Base-by-base conservation (phyloP, 2,329 filamentous ascomycete species). In the Teratosphaeria nubilosa region DNA sequence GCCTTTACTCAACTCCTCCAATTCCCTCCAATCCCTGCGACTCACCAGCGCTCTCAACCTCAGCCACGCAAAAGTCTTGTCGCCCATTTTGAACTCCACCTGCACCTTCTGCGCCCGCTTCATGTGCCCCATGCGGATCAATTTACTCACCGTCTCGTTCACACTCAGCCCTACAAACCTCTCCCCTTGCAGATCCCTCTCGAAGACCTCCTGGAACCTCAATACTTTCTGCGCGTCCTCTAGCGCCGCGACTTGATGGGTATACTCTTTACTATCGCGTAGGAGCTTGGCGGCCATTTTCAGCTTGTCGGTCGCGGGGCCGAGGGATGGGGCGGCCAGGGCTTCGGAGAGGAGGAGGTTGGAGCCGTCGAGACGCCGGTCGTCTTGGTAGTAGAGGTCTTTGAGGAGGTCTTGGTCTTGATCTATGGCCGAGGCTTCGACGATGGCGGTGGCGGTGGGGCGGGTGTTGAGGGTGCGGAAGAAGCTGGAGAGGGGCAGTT, bases 311-410 rank as follows among this genome's bases (percentile, higher is more conserved):
- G 83, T 81, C 5, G 88, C 82, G 0, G 85, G 86, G 34, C 85
- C 80, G 27, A 85, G 78, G 62, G 88, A 85, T 0, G 84, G 80
- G 68, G 94, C 88, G 4, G 80, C 76, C 7, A 99, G 78, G 0
- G 91, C 89, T 74, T 99, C 92, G 22, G 85, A 84, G 14, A 99
- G 78, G 59, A 97, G 88, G 1, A 99, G 84, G 59, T 90, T 88
- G 0, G 92, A 88, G 2, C 94, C 91, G 63, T 97, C 94, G 5
- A 91, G 78, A 3, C 91, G 84, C 5, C 92, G 85, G 71, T 99
- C 94, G 67, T 97, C 94, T 75, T 97, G 94, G 71, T 99, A 99
- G 76, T 94, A 99, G 3, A 99, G 78, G 69, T 97, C 94, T 69
- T 97, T 99, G 27, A 99, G 82, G 24, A 99, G 74, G 56, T 88